Evolutionary conservation across 176 grass and related monocot species (phyloP), one percentile per base, ranked within the genome.

Genomic region (Hsuehochloa calcarea): DNA sequence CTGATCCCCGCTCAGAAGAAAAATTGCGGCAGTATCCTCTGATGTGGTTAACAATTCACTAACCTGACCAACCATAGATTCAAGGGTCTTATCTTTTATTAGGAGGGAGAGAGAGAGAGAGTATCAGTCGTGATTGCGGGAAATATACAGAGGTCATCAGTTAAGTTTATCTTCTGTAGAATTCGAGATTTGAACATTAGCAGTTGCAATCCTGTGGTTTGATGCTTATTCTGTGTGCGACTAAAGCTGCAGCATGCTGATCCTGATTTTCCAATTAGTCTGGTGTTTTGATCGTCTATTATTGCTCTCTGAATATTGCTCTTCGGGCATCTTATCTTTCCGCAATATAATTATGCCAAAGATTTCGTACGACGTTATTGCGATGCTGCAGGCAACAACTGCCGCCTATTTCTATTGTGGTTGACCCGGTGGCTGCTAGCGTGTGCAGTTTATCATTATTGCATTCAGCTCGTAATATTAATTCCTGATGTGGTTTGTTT

Each of bases 51-150:
- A 85, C 81, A 52, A 62, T 76, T 54, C 26, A 79, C 81, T 91
- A 85, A 88, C 85, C 89, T 88, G 82, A 85, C 85, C 52, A 91
- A 52, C 58, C 85, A 87, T 91, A 87, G 76, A 61, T 76, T 81
- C 29, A 29, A 52, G 69, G 85, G 77, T 63, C 70, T 70, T 45
- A 17, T 71, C 35, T 25, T 91, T 87, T 69, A 76, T 50, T 70
- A 85, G 70, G 41, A 43, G 54, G 0, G 22, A 20, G 69, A 9
- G 11, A 20, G 61, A 49, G 78, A 68, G 49, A 26, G 47, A 38
- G 16, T 37, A 70, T 3, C 62, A 62, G 10, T 49, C 22, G 5
- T 14, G 23, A 20, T 51, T 3, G 34, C 39, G 2, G 67, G 67
- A 83, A 68, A 69, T 75, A 82, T 69, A 79, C 74, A 55, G 68